Base-by-base conservation (phyloP, 1,284 basidiomycete species). In the Sanghuangporus weigelae region DNA sequence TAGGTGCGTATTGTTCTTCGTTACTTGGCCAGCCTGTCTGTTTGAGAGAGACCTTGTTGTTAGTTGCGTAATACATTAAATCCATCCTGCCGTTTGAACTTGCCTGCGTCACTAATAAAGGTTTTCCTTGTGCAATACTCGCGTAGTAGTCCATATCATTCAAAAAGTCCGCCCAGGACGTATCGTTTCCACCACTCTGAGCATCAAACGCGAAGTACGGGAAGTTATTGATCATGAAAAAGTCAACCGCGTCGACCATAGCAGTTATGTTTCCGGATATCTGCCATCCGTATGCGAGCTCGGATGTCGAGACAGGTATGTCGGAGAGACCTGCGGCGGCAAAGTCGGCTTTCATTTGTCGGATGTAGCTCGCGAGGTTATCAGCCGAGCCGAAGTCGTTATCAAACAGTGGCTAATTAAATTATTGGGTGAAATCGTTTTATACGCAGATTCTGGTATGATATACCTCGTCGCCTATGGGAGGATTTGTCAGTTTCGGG, bases 181-280 rank as follows among this genome's bases (percentile, higher is more conserved):
- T 62, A 11, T 65, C 16, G 19, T 42, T 63, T 16, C 61, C 65
- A 46, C 65, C 65, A 48, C 51, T 66, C 39, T 55, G 16, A 10
- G 65, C 65, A 31, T 66, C 46, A 16, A 57, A 63, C 6, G 56
- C 62, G 51, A 66, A 66, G 51, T 63, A 66, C 36, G 64, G 64
- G 62, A 66, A 66, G 16, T 66, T 63, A 38, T 66, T 66, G 57
- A 66, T 66, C 64, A 66, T 66, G 53, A 66, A 66, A 40, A 66
- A 66, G 42, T 66, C 64, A 48, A 66, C 64, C 5, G 62, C 62
- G 40, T 60, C 57, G 26, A 57, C 64, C 40, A 63, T 42, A 1
- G 38, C 49, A 11, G 57, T 57, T 19, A 63, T 63, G 55, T 66
- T 57, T 4, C 57, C 61, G 3, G 61, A 56, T 36, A 42, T 63